phyloP scores from a whole-genome alignment of 1,139 yeast species.

The Yamadazyma dushanensis region DNA sequence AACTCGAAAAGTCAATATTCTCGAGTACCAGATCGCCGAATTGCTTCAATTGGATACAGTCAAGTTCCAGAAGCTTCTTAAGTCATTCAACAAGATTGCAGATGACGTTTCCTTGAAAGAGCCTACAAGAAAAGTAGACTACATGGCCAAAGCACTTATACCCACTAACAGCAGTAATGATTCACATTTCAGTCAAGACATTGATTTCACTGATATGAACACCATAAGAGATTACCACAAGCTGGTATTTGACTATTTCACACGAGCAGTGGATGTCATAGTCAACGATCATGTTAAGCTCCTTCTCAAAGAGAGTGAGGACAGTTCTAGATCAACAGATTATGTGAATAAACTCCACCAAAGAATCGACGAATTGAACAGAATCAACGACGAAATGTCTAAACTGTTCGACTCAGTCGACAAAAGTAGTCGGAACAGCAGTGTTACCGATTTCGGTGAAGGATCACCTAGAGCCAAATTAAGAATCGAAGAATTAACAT shows the following conservation, averaged over 20 bases:
- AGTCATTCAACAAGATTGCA: conserved; percentile 53
- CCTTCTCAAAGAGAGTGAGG: conserved; percentile 36
- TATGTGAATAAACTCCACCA: conserved; percentile 30
- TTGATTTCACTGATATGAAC: conserved; percentile 26
- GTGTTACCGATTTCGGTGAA: conserved; percentile 6
- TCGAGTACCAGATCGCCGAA: conserved; percentile 41
- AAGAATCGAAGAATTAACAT: conserved; percentile 61
- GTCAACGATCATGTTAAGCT: conserved; percentile 56
- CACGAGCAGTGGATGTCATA: conserved; percentile 57
- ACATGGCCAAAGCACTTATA: conserved; percentile 26
- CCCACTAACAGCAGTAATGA: conserved; percentile 9
- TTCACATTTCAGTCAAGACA: conserved; percentile 7
- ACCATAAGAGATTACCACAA: conserved; percentile 48
- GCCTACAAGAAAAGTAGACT: conserved; percentile 52
- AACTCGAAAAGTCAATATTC: conserved; percentile 18
- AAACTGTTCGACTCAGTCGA: conserved; percentile 19
- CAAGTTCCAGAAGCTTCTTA: conserved; percentile 44
- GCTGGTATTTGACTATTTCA: conserved; percentile 56
- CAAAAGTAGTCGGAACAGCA: conserved; percentile 12
- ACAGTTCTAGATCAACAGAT: conserved; percentile 18
- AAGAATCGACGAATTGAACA: conserved; percentile 32
- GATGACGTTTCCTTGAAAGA: conserved; percentile 60
- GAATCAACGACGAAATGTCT: conserved; percentile 23
- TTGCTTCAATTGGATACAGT: conserved; percentile 36
- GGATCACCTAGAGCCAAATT: conserved; percentile 40